Base-by-base conservation (phyloP, 2,329 filamentous ascomycete genomes). In the Gremmenia infestans region DNA sequence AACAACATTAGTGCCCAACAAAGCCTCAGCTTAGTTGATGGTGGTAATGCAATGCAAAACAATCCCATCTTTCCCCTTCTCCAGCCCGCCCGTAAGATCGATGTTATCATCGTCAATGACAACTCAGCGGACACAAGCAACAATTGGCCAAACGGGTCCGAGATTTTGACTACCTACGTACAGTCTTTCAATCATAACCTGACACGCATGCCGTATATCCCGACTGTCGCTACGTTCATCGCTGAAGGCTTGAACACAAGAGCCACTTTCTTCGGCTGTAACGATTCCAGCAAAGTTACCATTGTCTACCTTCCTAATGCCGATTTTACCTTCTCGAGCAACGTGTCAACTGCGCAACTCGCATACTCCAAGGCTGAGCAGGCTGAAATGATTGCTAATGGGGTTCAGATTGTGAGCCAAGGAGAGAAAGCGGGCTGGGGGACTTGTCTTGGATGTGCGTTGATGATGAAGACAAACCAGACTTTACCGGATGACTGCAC, bases 21-120 rank as follows among this genome's bases (percentile, higher is more conserved):
- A 12, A 54, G 54, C 9, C 68, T 80, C 17, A 65, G 66, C 45
- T 65, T 79, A 23, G 73, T 72, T 22, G 77, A 79, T 58, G 77
- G 77, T n/a, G 77, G 75, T n/a, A 61, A 71, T 42, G 67, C 70
- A 8, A 52, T 67, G 23, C 76, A 78, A 60, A 78, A 77, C 62
- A 73, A 74, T 32, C 77, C 77, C 0, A 70, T 79, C 53, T 76
- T 74, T 66, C 77, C 77, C 0, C 71, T 79, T 45, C 72, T 79
- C 52, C 74, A 77, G 48, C 73, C 60, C 71, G 62, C 73, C 6
- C 78, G 82, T 54, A 68, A 72, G 56, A 75, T 87, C 58, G 82
- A 86, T 67, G 79, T 87, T 52, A 77, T 88, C 66, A 78, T 87
- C 68, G 83, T 83, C 50, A 76, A 83, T 66, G 85, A 88, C 72